Conservation (phyloP, 495 filamentous ascomycete genomes). For the Glonium stellatum region DNA sequence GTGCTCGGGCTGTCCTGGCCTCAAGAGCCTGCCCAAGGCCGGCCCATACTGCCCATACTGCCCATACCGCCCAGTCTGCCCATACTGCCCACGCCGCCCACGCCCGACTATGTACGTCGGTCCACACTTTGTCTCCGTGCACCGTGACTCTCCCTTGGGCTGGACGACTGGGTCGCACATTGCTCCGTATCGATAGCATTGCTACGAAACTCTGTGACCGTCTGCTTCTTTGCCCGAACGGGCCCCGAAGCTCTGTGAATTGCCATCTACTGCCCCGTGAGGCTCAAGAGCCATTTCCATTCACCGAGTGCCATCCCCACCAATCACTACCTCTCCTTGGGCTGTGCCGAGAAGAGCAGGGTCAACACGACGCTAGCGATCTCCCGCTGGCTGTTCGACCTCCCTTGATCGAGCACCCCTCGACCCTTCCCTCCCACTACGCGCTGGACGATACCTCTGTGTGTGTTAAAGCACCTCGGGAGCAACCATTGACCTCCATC, state of each 20-base stretch:
- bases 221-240: not conserved
- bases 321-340: conserved; percentile 1
- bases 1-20: not conserved
- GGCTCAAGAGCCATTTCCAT: not conserved
- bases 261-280: not conserved
- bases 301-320: not conserved
- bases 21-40: too few relatives aligned
- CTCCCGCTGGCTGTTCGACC: not conserved
- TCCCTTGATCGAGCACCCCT: conserved; percentile 4
- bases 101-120: too few relatives aligned
- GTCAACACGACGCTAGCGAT: conserved; percentile 3
- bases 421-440: not conserved
- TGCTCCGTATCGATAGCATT: conserved; percentile 3
- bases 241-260: not conserved
- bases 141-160: not conserved
- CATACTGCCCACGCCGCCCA: not conserved
- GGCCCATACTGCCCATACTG: not conserved
- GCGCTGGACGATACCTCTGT: not conserved
- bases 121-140: too few relatives aligned
- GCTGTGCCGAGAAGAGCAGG: not conserved
- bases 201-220: not conserved
- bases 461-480: not conserved
- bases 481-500: not conserved
- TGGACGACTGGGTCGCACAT: not conserved
- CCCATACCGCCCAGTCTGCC: too few relatives aligned